A percentile compares a stretch with the other conserved stretches of the same genome.
phyloP scores from a whole-genome alignment of 2,329 filamentous ascomycete genomes.

The Pseudonectria foliicola region DNA sequence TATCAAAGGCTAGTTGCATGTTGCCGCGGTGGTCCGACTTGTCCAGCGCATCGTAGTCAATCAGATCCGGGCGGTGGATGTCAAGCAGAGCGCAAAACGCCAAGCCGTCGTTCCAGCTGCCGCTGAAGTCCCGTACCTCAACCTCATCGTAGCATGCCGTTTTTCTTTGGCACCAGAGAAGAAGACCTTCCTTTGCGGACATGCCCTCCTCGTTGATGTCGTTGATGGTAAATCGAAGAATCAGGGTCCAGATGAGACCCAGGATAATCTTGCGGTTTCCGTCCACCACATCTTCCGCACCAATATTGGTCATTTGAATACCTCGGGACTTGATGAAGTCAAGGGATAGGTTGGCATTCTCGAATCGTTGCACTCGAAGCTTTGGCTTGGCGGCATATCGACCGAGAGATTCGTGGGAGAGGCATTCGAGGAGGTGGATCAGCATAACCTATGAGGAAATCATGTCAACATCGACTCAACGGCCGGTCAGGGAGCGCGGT shows the following conservation, averaged over 20 bases:
- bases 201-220: conserved; percentile 98
- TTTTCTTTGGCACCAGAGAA: conserved; percentile 97
- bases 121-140: conserved; percentile 88
- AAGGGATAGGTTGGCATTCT: conserved; percentile 94
- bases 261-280: conserved; percentile 97
- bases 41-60: conserved; percentile 92
- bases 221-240: conserved; percentile 95
- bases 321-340: conserved; percentile 86
- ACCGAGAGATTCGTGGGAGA: conserved; percentile 88
- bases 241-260: conserved; percentile 95
- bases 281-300: conserved; percentile 95
- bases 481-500: too few species aligned
- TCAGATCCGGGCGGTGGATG: conserved; percentile 93
- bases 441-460: conserved; percentile 63
- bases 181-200: conserved; percentile 90
- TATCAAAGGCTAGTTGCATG: conserved; percentile 97
- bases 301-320: conserved; percentile 98
- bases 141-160: conserved; percentile 98
- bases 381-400: conserved; percentile 96
- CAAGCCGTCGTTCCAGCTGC: conserved; percentile 94
- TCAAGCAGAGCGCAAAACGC: conserved; percentile 95
- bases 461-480: conserved; percentile 11
- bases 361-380: conserved; percentile 91
- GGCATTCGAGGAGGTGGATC: conserved; percentile 93
- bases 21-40: conserved; percentile 92